Evolutionary conservation across 306 rosid genomes (phyloP), one percentile per base, ranked within the genome.

Genomic region (Cucumis cinereus): DNA sequence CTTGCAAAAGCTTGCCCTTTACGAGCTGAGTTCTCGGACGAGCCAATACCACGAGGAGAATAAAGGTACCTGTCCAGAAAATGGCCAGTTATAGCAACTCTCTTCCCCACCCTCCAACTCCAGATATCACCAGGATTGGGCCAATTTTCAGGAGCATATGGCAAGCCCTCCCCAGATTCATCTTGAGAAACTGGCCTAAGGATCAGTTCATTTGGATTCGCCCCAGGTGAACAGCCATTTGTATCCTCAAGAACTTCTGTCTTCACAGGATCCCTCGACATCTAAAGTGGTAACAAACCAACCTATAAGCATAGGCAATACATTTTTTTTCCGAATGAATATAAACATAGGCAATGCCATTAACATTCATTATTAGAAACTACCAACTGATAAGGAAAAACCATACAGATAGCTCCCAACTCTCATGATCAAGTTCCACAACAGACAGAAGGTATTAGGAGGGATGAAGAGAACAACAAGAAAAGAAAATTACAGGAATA

Each of bases 141-240:
- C 90, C 89, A 94, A 84, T 90, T 85, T 70, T 80, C 85, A 23
- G 99, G 99, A 60, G 97, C 99, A 61, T 87, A 94, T 3, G 99
- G 99, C 66, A 83, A 49, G 7, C 97, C 99, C 73, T 85, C 88
- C 23, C 99, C 99, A 17, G 83, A 45, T 22, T 50, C 82, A 5
- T 89, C 89, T 0, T 82, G 81, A 0, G 60, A 62, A 56, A 81
- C 91, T 6, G 79, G 87, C 55, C 49, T 74, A 0, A 85, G 74
- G 26, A 28, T 40, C 28, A 40, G 17, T 4, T 45, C 77, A 57
- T 33, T 81, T 20, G 60, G 82, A 40, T 78, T 75, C 54, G 19
- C 53, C 53, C 14, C 14, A 0, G 69, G 54, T 8, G 28, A 30
- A 47, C 74, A 78, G 63, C 83, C 83, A 74, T 84, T 81, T 17